Evolutionary conservation across 2,329 filamentous ascomycete species (phyloP), one percentile per base, ranked within the genome.

Genomic region (Diaporthe humulicola): DNA sequence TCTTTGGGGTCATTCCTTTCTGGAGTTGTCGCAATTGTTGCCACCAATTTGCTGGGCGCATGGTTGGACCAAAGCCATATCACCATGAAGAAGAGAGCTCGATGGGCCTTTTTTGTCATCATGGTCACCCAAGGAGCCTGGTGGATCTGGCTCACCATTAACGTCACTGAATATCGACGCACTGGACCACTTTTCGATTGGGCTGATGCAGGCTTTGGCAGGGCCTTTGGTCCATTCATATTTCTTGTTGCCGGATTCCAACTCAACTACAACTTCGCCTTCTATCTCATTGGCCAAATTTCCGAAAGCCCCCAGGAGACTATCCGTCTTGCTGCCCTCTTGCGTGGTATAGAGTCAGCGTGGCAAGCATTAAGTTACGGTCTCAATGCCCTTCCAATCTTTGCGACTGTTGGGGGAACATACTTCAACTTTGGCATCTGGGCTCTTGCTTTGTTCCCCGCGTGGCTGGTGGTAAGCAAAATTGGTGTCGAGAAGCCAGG

Each of bases 91-190:
- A 54, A 54, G n/a, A 38, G 66, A 54, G 67, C 67, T 0, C 22
- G 48, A 1, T 70, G 48, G 67, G 54, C 48, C 15, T 70, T 56
- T 25, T n/a, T 17, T 4, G 17, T 58, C n/a, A 70, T 70, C 48
- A 58, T 58, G 38, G 28, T 70, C 3, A 54, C 54, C 22, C 67
- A 70, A 10, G 67, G 48, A 1, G 67, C 50, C 28, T 58, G 48
- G 67, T 70, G 67, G 48, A 70, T 70, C 19, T 70, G 67, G 67
- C 50, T 45, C 14, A 70, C 67, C 22, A 58, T 70, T 14, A 54
- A 40, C 15, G 67, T 70, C 22, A 54, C 67, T 8, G 50, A 58
- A 38, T 70, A 54, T 25, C 48, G 33, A 40, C 67, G 52, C 19
- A 57, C 48, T 1, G 48, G 30, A 4, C 66, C 66, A 19, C 33